Percentiles rank a stretch among this genome's conserved stretches.
phyloP scores from a whole-genome alignment of 768 basidiomycete genomes.

The Dioszegia hungarica region DNA sequence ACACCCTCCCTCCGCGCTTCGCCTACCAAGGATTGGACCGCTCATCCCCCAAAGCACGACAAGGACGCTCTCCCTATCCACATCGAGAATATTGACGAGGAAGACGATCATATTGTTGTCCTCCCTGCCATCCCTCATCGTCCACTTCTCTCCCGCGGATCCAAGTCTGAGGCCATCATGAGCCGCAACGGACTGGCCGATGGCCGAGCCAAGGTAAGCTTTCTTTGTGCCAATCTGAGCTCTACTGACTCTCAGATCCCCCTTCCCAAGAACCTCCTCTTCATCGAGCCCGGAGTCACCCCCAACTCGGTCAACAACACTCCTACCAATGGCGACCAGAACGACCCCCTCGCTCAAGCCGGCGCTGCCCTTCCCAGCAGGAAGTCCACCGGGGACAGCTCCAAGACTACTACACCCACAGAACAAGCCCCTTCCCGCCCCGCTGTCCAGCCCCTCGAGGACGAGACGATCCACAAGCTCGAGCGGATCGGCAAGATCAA shows the following conservation, averaged over 20 bases:
- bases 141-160: slow-evolving; percentile 5
- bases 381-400: background rate
- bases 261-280: slow-evolving; percentile 45
- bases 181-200: slow-evolving; percentile 8
- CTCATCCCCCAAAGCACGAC: background rate
- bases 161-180: slow-evolving; percentile 15
- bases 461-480: background rate
- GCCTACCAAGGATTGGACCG: background rate
- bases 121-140: background rate
- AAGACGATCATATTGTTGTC: background rate
- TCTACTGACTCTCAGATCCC: slow-evolving; percentile 30
- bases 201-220: background rate
- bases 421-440: slow-evolving; percentile 8
- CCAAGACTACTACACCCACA: background rate
- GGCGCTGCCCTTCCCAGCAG: slow-evolving; percentile 4
- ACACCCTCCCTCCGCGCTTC: background rate
- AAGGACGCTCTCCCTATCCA: slow-evolving; percentile 2
- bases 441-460: background rate
- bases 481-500: slow-evolving; percentile 25
- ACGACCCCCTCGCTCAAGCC: slow-evolving; percentile 24
- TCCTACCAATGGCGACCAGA: slow-evolving; percentile 14
- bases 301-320: slow-evolving; percentile 26
- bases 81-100: background rate
- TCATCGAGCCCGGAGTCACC: slow-evolving; percentile 45
- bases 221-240: background rate